Evolutionary conservation across 495 filamentous ascomycete species (phyloP).

Genomic region (Tirmania nivea): DNA sequence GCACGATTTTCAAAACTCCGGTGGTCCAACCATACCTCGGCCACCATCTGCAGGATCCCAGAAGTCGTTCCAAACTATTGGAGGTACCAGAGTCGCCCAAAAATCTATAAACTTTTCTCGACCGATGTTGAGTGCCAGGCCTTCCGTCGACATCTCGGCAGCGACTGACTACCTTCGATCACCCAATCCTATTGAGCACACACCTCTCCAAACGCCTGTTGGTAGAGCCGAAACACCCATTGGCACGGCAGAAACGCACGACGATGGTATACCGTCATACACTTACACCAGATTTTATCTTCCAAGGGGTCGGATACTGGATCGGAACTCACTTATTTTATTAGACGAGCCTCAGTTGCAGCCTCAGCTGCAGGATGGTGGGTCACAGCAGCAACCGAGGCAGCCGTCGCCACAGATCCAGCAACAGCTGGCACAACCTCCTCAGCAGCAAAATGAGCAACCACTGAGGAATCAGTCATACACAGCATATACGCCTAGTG

Average conservation of each 20-base stretch:
- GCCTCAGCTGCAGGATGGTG: no score
- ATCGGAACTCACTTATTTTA: constrained; percentile 45
- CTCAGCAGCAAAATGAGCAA: background rate
- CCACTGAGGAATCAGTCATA: background rate
- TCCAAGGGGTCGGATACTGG: constrained; percentile 55
- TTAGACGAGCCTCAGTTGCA: constrained; percentile 22
- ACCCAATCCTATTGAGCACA: background rate
- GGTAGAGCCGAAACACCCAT: background rate
- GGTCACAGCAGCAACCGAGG: no score
- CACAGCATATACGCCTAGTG: background rate
- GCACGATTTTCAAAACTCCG: background rate
- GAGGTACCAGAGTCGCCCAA: background rate
- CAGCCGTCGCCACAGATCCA: background rate
- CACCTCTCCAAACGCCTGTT: background rate
- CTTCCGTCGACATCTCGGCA: background rate
- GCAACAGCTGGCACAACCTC: background rate
- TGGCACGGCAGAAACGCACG: constrained; percentile 5
- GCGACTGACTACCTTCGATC: background rate
- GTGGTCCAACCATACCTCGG: background rate
- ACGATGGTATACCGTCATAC: constrained; percentile 44
- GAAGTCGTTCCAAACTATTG: background rate
- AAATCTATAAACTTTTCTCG: background rate
- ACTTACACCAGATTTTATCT: constrained; percentile 65
- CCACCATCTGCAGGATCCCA: background rate
- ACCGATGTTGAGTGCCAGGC: background rate